A percentile compares a stretch with the other conserved stretches of the same genome.
phyloP scores from a whole-genome alignment of 2,329 filamentous ascomycete species.

The Alternaria alternata region DNA sequence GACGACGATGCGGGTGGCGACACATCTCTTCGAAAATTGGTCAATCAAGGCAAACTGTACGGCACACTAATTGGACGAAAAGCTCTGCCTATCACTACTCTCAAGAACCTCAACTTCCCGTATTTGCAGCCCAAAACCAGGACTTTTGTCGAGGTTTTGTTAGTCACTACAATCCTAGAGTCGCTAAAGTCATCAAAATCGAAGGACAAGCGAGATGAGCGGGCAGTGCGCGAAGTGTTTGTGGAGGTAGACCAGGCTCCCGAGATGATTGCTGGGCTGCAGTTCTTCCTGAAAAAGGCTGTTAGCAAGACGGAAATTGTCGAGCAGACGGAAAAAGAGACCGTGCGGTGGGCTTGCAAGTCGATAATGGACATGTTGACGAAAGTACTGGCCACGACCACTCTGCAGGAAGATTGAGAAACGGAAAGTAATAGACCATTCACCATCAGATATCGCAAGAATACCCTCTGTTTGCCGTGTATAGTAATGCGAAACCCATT shows the following conservation, averaged over 20 bases:
- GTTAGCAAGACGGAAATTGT: constrained; percentile 70
- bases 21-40: constrained; percentile 65
- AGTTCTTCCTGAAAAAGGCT: constrained; percentile 81
- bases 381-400: constrained; percentile 43
- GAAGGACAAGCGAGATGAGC: constrained; percentile 61
- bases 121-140: constrained; percentile 79
- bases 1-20: constrained; percentile 60
- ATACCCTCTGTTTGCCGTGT: constrained; percentile 10
- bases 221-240: constrained; percentile 71
- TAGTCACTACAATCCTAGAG: constrained; percentile 77
- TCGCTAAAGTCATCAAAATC: constrained; percentile 61
- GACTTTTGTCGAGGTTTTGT: constrained; percentile 79
- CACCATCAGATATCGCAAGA: not conserved
- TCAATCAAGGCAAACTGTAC: constrained; percentile 74
- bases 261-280: constrained; percentile 75
- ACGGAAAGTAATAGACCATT: not conserved
- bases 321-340: constrained; percentile 60
- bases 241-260: constrained; percentile 68
- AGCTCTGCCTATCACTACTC: constrained; percentile 63
- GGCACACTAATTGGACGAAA: constrained; percentile 68
- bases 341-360: constrained; percentile 57
- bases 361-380: constrained; percentile 50
- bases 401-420: constrained; percentile 50
- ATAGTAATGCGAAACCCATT: constrained; percentile 8
- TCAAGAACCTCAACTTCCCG: constrained; percentile 78